Evolutionary conservation across 345 rosid species (phyloP).

Genomic region (Combretum micranthum): DNA sequence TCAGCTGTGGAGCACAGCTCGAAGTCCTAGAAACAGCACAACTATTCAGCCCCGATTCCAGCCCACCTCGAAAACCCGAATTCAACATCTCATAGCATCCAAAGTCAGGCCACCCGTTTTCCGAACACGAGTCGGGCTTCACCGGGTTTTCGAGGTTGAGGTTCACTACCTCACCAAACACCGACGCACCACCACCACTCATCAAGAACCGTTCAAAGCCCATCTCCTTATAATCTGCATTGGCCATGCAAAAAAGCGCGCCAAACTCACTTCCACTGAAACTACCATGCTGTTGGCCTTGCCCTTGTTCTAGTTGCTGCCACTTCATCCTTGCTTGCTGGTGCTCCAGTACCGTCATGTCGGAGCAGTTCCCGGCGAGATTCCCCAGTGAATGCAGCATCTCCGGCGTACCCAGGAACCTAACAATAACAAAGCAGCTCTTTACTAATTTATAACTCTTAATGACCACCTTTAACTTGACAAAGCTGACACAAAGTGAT

Average conservation of each 20-base stretch:
- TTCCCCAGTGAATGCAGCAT: not conserved
- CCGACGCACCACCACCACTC: constrained; percentile 17
- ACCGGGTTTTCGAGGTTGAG: constrained; percentile 8
- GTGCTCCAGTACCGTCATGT: constrained; percentile 54
- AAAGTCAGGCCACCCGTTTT: constrained; percentile 23
- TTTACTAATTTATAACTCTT: too few relatives aligned
- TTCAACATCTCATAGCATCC: constrained; percentile 14
- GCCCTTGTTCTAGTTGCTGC: not conserved
- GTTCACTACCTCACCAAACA: not conserved
- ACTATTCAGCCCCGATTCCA: constrained; percentile 19
- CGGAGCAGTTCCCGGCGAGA: constrained; percentile 22
- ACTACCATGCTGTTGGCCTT: constrained; percentile 2
- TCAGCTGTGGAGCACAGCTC: constrained; percentile 29
- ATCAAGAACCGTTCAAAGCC: constrained; percentile 17
- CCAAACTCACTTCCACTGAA: constrained; percentile 28
- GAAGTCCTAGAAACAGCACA: constrained; percentile 28
- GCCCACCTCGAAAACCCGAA: constrained; percentile 14
- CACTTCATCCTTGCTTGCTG: constrained; percentile 37
- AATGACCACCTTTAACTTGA: too few relatives aligned
- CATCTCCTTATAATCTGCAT: constrained; percentile 15
- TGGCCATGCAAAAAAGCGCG: not conserved
- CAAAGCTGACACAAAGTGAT: too few relatives aligned
- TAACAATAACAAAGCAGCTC: too few relatives aligned
- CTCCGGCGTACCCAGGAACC: too few relatives aligned
- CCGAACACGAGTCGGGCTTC: constrained; percentile 40